A percentile compares a stretch with the other conserved stretches of the same genome.
Evolutionary conservation across 805 yeast species (phyloP).

Genomic region (Komagataella pseudopastoris): DNA sequence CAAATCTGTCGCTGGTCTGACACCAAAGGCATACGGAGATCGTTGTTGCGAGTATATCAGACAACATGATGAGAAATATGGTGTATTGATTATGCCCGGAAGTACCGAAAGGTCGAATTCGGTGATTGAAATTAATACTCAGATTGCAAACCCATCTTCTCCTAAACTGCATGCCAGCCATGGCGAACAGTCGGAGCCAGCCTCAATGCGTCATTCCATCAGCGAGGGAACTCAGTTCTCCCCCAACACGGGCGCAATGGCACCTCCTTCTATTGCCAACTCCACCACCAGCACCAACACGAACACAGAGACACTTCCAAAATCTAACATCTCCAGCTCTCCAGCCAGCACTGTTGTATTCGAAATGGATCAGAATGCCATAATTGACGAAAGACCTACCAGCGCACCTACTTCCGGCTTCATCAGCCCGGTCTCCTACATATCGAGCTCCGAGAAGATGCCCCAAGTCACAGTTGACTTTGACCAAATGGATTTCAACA

Average conservation of each 20-base stretch:
- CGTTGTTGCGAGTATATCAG: slow-evolving; percentile 55
- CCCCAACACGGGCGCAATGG: not conserved
- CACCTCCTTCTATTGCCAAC: not conserved
- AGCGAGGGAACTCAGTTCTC: not conserved
- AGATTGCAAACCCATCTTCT: slow-evolving; percentile 19
- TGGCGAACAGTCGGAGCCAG: not conserved
- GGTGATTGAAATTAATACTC: slow-evolving; percentile 15
- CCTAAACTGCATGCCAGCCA: not conserved
- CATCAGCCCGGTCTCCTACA: not conserved
- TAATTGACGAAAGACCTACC: not conserved
- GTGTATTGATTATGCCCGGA: slow-evolving; percentile 1
- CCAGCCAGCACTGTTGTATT: not conserved
- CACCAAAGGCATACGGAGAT: slow-evolving; percentile 85
- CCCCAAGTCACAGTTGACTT: not conserved
- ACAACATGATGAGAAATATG: slow-evolving; percentile 11
- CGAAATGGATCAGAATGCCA: not conserved
- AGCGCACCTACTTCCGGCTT: not conserved
- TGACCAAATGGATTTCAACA: not conserved
- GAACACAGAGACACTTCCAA: not conserved
- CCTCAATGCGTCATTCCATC: not conserved
- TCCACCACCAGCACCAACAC: not conserved
- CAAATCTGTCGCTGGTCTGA: slow-evolving; percentile 72
- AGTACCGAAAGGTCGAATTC: slow-evolving; percentile 7
- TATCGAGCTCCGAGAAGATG: not conserved
- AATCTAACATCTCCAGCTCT: not conserved